Conservation (phyloP, 2,329 filamentous ascomycete species). For the Diaporthe helianthi region DNA sequence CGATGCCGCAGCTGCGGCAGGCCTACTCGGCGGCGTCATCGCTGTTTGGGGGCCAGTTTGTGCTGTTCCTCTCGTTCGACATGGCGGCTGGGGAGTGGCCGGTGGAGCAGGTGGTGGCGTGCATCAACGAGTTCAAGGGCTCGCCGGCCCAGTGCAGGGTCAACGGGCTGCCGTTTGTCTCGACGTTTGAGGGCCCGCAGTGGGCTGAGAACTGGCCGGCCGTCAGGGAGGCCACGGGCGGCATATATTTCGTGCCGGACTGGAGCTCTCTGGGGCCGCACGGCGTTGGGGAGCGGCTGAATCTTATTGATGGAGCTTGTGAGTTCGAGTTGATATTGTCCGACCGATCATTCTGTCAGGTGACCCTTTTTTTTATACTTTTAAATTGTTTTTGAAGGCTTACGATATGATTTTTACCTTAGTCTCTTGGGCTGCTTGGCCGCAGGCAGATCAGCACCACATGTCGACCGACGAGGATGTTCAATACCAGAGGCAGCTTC, state of each 20-base stretch:
- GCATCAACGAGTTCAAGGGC: conserved; percentile 48
- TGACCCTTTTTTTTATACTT: background rate
- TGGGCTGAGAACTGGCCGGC: conserved; percentile 51
- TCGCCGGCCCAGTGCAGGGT: conserved; percentile 50
- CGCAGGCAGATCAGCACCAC: conserved; percentile 46
- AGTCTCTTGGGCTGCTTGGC: conserved; percentile 60
- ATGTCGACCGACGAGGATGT: conserved; percentile 50
- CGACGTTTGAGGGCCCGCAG: conserved; percentile 57
- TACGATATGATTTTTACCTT: background rate
- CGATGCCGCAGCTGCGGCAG: conserved; percentile 41
- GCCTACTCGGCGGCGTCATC: conserved; percentile 44
- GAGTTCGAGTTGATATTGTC: conserved; percentile 39
- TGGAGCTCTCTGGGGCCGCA: conserved; percentile 53
- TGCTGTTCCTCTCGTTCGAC: conserved; percentile 47
- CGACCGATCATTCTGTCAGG: background rate
- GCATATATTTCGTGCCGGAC: conserved; percentile 53
- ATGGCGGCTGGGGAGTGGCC: conserved; percentile 42
- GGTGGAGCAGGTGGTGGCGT: conserved; percentile 39
- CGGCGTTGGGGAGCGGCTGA: conserved; percentile 22
- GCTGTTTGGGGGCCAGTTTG: conserved; percentile 39
- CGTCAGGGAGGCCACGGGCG: conserved; percentile 47
- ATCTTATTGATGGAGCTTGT: conserved; percentile 32
- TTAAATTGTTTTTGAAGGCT: background rate
- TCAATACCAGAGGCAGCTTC: conserved; percentile 47
- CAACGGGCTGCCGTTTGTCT: conserved; percentile 53